Evolutionary conservation across 108 stramenopile genomes (phyloP).

Genomic region (Skeletonema potamos): DNA sequence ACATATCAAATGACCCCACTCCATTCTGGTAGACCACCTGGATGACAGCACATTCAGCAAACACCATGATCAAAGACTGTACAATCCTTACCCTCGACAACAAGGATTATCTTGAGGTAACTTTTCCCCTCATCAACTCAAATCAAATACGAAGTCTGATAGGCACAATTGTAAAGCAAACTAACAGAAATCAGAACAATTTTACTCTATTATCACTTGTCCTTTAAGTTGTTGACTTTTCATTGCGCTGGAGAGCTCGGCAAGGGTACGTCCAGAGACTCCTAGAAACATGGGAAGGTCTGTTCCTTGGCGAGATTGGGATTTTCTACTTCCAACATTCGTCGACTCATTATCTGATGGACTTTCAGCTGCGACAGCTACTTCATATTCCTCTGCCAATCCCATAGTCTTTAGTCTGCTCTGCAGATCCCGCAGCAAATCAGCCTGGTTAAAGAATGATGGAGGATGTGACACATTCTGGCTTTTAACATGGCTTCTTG

Average conservation of each 20-base stretch:
- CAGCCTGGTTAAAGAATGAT: conserved; percentile 9
- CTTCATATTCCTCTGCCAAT: conserved; percentile 33
- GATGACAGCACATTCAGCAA: background rate
- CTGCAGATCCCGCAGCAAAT: conserved; percentile 36
- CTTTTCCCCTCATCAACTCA: background rate
- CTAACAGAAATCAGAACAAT: background rate
- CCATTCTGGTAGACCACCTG: background rate
- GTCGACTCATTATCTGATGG: background rate
- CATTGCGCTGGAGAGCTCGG: conserved; percentile 25
- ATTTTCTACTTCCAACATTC: background rate
- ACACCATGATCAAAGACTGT: background rate
- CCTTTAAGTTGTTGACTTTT: background rate
- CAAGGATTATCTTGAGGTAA: background rate
- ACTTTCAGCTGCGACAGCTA: background rate
- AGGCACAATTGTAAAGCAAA: background rate
- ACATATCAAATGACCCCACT: background rate
- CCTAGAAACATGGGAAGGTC: conserved; percentile 20
- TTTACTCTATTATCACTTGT: background rate
- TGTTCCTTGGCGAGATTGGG: background rate
- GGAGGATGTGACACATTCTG: background rate
- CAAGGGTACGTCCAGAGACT: conserved; percentile 21
- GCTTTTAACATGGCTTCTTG: background rate
- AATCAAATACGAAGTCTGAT: background rate
- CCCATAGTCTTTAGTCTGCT: conserved; percentile 27
- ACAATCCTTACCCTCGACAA: background rate